phyloP scores from a whole-genome alignment of 306 rosid genomes.

The Cicer yamashitae region DNA sequence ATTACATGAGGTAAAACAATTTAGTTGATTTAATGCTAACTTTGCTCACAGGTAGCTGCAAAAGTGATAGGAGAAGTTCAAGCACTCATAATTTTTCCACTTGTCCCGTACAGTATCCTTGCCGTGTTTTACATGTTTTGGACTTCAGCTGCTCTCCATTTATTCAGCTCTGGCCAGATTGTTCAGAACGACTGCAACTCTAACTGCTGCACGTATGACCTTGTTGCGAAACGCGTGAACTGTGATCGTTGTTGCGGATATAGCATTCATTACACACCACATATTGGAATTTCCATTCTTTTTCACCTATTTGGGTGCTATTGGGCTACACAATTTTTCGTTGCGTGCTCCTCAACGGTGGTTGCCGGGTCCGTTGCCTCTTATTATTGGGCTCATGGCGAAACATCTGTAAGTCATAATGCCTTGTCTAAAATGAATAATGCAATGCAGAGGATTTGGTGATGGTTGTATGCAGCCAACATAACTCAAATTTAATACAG shows the following conservation, averaged over 20 bases:
- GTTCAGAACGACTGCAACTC: slow-evolving; percentile 83
- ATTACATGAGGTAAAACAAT: slow-evolving; percentile 16
- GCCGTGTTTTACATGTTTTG: slow-evolving; percentile 94
- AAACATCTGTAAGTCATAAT: slow-evolving; percentile 76
- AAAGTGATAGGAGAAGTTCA: slow-evolving; percentile 98
- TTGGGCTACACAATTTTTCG: slow-evolving; percentile 92
- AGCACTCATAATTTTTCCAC: slow-evolving; percentile 86
- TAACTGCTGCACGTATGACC: slow-evolving; percentile 92
- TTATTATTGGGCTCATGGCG: slow-evolving; percentile 91
- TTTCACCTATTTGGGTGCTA: slow-evolving; percentile 95
- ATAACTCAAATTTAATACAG: slow-evolving; percentile 26
- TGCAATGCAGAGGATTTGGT: not conserved
- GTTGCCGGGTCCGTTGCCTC: slow-evolving; percentile 96
- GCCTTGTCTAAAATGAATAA: slow-evolving; percentile 36
- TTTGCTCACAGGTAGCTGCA: slow-evolving; percentile 82
- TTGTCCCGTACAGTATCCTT: slow-evolving; percentile 76
- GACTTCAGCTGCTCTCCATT: slow-evolving; percentile 90
- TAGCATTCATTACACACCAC: slow-evolving; percentile 88
- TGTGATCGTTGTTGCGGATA: slow-evolving; percentile 91
- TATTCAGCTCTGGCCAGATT: slow-evolving; percentile 92
- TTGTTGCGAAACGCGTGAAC: slow-evolving; percentile 70
- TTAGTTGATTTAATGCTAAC: slow-evolving; percentile 27
- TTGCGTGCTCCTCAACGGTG: slow-evolving; percentile 87
- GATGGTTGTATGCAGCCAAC: slow-evolving; percentile 19
- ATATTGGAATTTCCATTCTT: slow-evolving; percentile 85